Conservation (phyloP, 352 stramenopile species). For the Pythium periplocum region DNA sequence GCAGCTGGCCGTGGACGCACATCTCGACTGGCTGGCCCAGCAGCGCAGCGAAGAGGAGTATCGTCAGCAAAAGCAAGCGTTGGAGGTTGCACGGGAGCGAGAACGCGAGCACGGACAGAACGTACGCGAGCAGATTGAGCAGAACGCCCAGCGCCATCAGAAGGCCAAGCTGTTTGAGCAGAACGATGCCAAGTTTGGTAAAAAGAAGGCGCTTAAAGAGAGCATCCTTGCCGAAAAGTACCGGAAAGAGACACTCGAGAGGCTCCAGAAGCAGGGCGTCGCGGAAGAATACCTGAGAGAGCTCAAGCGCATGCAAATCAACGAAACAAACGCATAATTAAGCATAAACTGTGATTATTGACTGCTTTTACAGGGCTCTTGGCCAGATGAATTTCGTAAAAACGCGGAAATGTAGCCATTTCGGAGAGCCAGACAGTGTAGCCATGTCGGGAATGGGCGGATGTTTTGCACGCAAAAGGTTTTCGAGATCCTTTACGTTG, state of each 20-base stretch:
- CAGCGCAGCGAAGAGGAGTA: constrained; percentile 40
- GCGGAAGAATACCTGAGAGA: constrained; percentile 65
- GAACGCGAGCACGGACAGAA: constrained; percentile 30
- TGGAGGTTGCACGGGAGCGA: constrained; percentile 27
- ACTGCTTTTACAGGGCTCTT: no score
- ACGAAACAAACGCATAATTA: constrained; percentile 49
- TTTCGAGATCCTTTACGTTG: no score
- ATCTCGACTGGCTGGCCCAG: constrained; percentile 40
- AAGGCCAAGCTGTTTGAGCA: constrained; percentile 65
- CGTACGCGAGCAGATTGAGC: constrained; percentile 50
- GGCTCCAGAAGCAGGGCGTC: constrained; percentile 59
- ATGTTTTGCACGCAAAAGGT: no score
- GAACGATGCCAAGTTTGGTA: constrained; percentile 62
- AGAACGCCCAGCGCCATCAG: constrained; percentile 38
- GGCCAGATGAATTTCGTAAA: no score
- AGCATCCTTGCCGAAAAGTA: constrained; percentile 77
- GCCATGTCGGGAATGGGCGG: no score
- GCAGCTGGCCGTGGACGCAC: constrained; percentile 28
- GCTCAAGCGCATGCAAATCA: constrained; percentile 57
- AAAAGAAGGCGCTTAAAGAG: constrained; percentile 72
- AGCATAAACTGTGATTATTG: no score
- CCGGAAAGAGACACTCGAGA: constrained; percentile 46
- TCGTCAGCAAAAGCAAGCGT: constrained; percentile 24
- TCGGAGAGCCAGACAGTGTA: no score
- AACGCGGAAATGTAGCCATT: no score